Evolutionary conservation across 2,329 filamentous ascomycete genomes (phyloP), one percentile per base, ranked within the genome.

Genomic region (Pseudogymnoascus sp.): DNA sequence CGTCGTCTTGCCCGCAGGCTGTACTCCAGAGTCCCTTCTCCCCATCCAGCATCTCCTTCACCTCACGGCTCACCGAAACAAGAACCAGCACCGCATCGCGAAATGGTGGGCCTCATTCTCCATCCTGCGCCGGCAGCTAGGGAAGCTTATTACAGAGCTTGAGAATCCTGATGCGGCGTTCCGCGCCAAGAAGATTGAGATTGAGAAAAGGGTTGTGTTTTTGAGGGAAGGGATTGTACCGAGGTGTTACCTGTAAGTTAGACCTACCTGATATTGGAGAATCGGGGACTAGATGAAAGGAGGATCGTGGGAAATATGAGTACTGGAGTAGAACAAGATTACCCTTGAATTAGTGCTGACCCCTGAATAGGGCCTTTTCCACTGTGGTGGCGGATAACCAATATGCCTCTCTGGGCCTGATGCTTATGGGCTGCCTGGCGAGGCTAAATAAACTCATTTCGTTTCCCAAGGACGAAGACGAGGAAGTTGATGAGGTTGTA

Each of bases 61-160:
- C 69, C 81, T 89, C 66, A 83, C 95, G 68, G 83, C 87, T 73
- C 86, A 90, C 71, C 90, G 91, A 68, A 94, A 97, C 77, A 87
- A 86, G 70, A 97, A 97, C 76, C 93, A 97, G 76, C 93, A 97
- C 74, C 86, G 86, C 61, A 79, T 82, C 64, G 82, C 86, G 30
- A 83, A 85, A 70, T 99, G 93, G 93, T 97, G 89, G 84, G 83
- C 85, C 68, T 78, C 77, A 68, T 84, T 97, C 64, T 81, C 81
- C 60, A 80, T 87, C 65, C 80, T 97, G 65, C 85, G 90, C 35
- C 87, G 89, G 54, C 80, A 85, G 61, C 72, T 88, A 7, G 74
- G 75, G 7, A 79, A 80, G 60, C 75, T 96, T 2, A 67, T 79
- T 1, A 62, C 66, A 14, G 72, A 72, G 22, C 70, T 78, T 16